Evolutionary conservation across 228 moss, liverwort and hornwort species (phyloP).

Genomic region (Sphagnum fallax): DNA sequence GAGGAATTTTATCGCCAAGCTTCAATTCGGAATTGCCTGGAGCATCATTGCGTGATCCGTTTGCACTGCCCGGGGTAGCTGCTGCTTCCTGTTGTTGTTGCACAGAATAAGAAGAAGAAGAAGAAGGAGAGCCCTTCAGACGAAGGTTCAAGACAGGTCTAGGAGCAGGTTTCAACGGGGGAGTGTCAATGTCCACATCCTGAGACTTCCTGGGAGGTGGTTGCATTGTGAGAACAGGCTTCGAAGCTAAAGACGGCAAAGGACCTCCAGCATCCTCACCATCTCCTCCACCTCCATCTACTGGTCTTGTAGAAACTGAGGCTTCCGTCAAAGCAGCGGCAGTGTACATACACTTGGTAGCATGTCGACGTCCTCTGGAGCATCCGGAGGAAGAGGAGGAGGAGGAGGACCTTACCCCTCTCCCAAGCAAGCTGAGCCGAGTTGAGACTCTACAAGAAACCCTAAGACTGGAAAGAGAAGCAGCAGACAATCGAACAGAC

Average conservation of each 20-base stretch:
- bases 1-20: neutral
- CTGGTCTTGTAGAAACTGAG: conserved; percentile 41
- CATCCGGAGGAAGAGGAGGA: conserved; percentile 3
- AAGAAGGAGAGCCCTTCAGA: conserved; percentile 8
- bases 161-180: conserved; percentile 48
- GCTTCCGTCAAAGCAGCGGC: conserved; percentile 37
- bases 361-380: conserved; percentile 16
- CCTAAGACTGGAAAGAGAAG: conserved; percentile 11
- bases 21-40: conserved; percentile 4
- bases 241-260: conserved; percentile 20
- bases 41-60: neutral
- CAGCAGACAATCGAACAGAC: conserved; percentile 2
- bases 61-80: neutral
- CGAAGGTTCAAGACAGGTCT: conserved; percentile 34
- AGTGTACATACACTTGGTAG: conserved; percentile 27
- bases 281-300: conserved; percentile 16
- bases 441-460: conserved; percentile 24
- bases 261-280: conserved; percentile 14
- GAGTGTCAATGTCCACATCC: conserved; percentile 25
- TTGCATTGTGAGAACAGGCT: conserved; percentile 51
- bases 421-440: conserved; percentile 31
- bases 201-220: conserved; percentile 13
- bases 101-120: too few relatives aligned
- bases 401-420: conserved; percentile 1
- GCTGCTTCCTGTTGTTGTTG: too few relatives aligned